These are phyloP conservation scores for Mycena leptocephala DNA, from an alignment of 768 basidiomycete genomes.

Conservation along the genomic window DNA sequence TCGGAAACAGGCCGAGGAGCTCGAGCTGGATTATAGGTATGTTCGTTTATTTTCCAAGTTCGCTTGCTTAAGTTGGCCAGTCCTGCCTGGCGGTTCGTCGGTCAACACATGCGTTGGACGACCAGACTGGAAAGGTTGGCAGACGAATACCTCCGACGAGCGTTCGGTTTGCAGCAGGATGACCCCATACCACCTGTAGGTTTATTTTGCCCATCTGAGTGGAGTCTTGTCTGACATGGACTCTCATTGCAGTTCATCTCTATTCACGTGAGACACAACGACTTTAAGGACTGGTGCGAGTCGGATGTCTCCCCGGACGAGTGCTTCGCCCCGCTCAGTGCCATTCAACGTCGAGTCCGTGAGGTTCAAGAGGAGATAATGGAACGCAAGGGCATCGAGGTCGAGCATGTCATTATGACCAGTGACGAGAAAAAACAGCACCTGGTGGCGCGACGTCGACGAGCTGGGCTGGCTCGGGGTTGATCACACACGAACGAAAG, in stretches of 20 bases:
- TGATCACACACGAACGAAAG: slow-evolving; percentile 50
- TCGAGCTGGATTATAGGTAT: slow-evolving; percentile 45
- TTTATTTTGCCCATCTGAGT: not conserved
- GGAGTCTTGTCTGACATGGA: not conserved
- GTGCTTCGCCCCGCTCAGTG: slow-evolving; percentile 51
- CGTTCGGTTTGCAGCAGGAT: slow-evolving; percentile 38
- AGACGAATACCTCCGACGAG: slow-evolving; percentile 41
- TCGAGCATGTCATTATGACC: slow-evolving; percentile 54
- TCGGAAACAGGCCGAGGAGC: slow-evolving; percentile 44
- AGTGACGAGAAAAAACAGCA: slow-evolving; percentile 57
- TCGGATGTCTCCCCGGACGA: slow-evolving; percentile 39
- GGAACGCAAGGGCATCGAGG: slow-evolving; percentile 42
- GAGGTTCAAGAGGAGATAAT: slow-evolving; percentile 50
- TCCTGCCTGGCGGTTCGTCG: slow-evolving; percentile 53
- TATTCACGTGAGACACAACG: slow-evolving; percentile 54
- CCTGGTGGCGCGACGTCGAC: slow-evolving; percentile 52
- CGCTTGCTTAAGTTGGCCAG: slow-evolving; percentile 6
- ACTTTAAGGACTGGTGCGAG: slow-evolving; percentile 52
- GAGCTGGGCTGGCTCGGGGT: slow-evolving; percentile 50
- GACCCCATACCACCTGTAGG: slow-evolving; percentile 49
- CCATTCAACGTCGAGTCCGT: slow-evolving; percentile 46
- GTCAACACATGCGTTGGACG: slow-evolving; percentile 50
- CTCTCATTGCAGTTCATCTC: slow-evolving; percentile 48
- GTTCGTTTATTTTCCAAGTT: not conserved
- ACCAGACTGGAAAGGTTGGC: slow-evolving; percentile 41